phyloP scores from a whole-genome alignment of 2,329 filamentous ascomycete genomes.

The Nothopassalora personata region DNA sequence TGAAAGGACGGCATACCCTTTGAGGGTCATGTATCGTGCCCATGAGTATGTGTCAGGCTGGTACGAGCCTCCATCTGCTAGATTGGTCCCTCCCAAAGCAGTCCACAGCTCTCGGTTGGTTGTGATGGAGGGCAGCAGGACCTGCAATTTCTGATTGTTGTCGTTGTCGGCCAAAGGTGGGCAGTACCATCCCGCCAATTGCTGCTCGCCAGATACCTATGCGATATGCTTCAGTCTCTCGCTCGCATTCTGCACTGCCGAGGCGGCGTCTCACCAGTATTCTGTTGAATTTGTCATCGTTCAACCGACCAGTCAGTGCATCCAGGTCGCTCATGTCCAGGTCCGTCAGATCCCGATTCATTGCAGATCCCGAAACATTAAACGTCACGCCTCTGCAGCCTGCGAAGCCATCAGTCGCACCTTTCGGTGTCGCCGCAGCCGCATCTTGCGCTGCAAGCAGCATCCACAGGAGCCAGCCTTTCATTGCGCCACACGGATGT shows the following conservation, averaged over 20 bases:
- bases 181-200: constrained; percentile 13
- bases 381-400: not conserved
- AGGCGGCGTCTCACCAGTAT: not conserved
- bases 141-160: constrained; percentile 7
- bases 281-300: not conserved
- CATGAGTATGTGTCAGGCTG: constrained; percentile 10
- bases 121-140: constrained; percentile 10
- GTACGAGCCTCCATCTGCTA: constrained; percentile 4
- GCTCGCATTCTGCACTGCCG: not conserved
- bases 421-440: not conserved
- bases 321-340: not conserved
- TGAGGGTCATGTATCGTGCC: constrained; percentile 9
- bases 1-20: constrained; percentile 10
- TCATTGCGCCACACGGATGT: not conserved
- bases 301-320: not conserved
- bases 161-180: not conserved
- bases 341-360: not conserved
- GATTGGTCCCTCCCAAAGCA: constrained; percentile 7
- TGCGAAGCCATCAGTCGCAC: not conserved
- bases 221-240: not conserved
- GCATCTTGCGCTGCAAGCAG: not conserved
- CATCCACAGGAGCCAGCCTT: not conserved
- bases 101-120: constrained; percentile 13
- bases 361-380: not conserved
- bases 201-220: constrained; percentile 6